Percentiles rank a stretch among this genome's conserved stretches.
phyloP scores from a whole-genome alignment of 1,284 basidiomycete genomes.

The Ceratorhiza oryzae-sativae region DNA sequence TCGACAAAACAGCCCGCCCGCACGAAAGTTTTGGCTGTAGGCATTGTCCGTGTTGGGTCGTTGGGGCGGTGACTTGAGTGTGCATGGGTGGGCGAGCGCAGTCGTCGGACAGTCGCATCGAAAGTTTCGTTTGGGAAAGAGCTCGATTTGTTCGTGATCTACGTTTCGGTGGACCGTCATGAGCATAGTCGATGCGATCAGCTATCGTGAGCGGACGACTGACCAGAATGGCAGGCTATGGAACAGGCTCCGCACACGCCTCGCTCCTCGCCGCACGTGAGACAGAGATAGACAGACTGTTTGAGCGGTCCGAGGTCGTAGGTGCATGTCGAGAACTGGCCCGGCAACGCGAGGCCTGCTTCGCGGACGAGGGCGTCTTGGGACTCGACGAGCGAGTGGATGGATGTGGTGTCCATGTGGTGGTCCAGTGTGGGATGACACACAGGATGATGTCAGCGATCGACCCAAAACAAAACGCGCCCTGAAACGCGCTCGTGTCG shows the following conservation, averaged over 20 bases:
- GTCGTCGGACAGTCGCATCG: slow-evolving; percentile 80
- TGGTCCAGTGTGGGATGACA: no score
- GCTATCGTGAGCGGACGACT: slow-evolving; percentile 51
- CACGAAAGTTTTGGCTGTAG: slow-evolving; percentile 73
- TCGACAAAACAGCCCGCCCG: slow-evolving; percentile 66
- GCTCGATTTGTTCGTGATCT: slow-evolving; percentile 70
- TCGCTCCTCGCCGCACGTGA: slow-evolving; percentile 59
- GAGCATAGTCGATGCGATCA: no score
- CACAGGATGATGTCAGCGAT: no score
- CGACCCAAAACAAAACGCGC: no score
- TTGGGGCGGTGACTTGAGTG: slow-evolving; percentile 57
- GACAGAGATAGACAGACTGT: slow-evolving; percentile 78
- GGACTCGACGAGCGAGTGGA: slow-evolving; percentile 10
- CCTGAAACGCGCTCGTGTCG: no score
- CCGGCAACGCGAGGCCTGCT: slow-evolving; percentile 73
- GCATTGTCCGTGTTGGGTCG: slow-evolving; percentile 63
- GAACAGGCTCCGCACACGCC: slow-evolving; percentile 81
- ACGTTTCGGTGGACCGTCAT: no score
- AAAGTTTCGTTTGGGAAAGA: slow-evolving; percentile 82
- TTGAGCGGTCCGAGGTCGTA: slow-evolving; percentile 64
- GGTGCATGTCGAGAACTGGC: slow-evolving; percentile 76
- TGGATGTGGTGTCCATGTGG: not conserved
- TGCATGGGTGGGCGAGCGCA: slow-evolving; percentile 64
- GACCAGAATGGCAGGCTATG: slow-evolving; percentile 79
- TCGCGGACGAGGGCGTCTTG: slow-evolving; percentile 60